Evolutionary conservation across 371 early-diverging fungal species (phyloP), one percentile per base, ranked within the genome.

Genomic region (Umbelopsis sp.): DNA sequence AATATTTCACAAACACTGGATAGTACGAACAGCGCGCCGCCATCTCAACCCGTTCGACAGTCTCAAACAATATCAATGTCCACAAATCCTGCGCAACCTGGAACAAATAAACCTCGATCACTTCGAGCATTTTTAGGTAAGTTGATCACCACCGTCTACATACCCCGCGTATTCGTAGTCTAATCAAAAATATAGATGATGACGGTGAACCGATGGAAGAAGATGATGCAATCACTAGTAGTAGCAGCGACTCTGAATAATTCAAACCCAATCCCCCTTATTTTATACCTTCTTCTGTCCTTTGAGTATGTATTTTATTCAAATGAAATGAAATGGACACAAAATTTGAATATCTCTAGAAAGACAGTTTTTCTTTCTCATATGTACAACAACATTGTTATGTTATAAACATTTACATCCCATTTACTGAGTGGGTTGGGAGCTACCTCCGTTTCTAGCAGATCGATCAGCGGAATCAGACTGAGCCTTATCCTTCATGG

Each of bases 1-100:
- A 70, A 75, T 64, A 75, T 75, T 14, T 66, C 71, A 0, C 65
- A 65, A 37, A 72, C 70, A 45, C 29, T 75, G 35, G 57, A 57
- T 18, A 35, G 35, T 6, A 18, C 35, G 4, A 35, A 35, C 18
- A 29, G 29, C 18, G 37, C 57, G 16, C 57, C 11, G 14, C 14
- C 57, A 9, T 10, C 35, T 7, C 16, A 48, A 35, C 57, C 16
- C 12, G 35, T 1, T 29, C 57, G 37, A 16, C 35, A 2, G 48
- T 12, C 35, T 57, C 4, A 29, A 57, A 35, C 29, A 12, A 0
- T 57, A 48, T 7, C 48, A 12, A 48, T 16, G 1, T n/a, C n/a
- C 11, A 0, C 48, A 16, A 48, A 48, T 18, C 48, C 18, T 32
- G 9, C 57, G 35, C 57, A 57, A 57, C 37, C 29, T 35, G 35